Conservation (phyloP, 768 basidiomycete genomes). For the Podaxis sp. region DNA sequence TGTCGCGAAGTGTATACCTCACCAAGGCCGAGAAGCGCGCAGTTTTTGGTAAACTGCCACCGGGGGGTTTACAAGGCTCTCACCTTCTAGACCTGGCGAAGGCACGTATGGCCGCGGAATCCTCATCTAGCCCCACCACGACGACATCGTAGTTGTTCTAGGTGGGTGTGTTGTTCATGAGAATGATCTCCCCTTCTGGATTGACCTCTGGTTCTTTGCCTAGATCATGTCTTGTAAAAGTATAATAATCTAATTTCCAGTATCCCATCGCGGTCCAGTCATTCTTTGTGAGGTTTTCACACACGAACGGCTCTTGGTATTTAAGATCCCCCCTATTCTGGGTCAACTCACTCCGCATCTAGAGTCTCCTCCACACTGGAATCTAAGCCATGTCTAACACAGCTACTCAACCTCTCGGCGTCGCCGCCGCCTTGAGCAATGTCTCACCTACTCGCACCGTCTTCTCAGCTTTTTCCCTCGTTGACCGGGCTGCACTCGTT, state of each 20-base stretch:
- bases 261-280: not conserved
- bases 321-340: not conserved
- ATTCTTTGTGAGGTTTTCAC: not conserved
- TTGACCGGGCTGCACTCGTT: slow-evolving; percentile 19
- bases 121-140: not conserved
- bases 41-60: slow-evolving; percentile 29
- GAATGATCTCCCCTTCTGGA: not conserved
- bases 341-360: not conserved
- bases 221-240: not conserved
- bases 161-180: not conserved
- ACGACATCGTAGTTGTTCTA: not conserved
- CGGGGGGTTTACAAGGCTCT: not conserved
- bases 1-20: slow-evolving; percentile 41
- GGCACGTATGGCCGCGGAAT: slow-evolving; percentile 1
- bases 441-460: slow-evolving; percentile 13
- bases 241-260: not conserved
- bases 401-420: not conserved
- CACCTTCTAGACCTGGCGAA: not conserved
- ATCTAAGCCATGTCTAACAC: not conserved
- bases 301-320: not conserved
- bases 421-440: slow-evolving; percentile 9
- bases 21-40: slow-evolving; percentile 27
- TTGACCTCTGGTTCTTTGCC: not conserved
- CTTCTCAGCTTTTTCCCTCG: slow-evolving; percentile 17
- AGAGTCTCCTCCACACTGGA: not conserved